phyloP scores from a whole-genome alignment of 257 asterid genomes.

The Solanum sejunctum region DNA sequence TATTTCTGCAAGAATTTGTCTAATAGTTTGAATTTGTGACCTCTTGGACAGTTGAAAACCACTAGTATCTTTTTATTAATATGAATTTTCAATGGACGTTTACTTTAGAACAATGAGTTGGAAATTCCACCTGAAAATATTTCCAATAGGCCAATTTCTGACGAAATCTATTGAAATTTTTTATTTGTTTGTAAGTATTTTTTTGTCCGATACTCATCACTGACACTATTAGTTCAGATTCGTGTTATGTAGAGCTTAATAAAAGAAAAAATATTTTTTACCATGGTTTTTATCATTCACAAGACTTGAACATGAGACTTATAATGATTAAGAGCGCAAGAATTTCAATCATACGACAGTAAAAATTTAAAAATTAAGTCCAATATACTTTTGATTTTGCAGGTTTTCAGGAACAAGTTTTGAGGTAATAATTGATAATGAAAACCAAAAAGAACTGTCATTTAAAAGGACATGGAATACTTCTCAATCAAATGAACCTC shows the following conservation, averaged over 20 bases:
- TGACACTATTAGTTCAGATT: neutral
- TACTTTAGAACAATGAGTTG: neutral
- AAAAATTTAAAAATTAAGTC: neutral
- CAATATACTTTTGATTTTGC: neutral
- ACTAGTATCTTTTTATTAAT: neutral
- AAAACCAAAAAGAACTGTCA: constrained; percentile 35
- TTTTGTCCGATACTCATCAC: neutral
- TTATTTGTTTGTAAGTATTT: neutral
- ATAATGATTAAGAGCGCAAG: rapidly evolving
- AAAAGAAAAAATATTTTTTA: neutral
- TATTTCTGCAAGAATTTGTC: neutral
- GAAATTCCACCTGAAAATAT: no score
- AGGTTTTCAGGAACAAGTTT: constrained; percentile 38
- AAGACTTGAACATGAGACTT: neutral
- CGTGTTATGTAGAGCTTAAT: rapidly evolving
- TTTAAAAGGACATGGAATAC: constrained; percentile 29
- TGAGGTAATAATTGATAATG: constrained; percentile 17
- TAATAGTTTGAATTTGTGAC: neutral
- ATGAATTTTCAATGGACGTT: neutral
- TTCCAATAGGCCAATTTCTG: neutral
- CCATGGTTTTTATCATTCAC: neutral
- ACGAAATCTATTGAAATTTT: neutral
- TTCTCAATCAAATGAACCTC: constrained; percentile 13
- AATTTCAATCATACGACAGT: rapidly evolving
- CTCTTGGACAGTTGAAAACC: neutral